These are phyloP conservation scores for Annulohypoxylon bovei DNA, from an alignment of 495 filamentous ascomycete species.

Conservation along the genomic window DNA sequence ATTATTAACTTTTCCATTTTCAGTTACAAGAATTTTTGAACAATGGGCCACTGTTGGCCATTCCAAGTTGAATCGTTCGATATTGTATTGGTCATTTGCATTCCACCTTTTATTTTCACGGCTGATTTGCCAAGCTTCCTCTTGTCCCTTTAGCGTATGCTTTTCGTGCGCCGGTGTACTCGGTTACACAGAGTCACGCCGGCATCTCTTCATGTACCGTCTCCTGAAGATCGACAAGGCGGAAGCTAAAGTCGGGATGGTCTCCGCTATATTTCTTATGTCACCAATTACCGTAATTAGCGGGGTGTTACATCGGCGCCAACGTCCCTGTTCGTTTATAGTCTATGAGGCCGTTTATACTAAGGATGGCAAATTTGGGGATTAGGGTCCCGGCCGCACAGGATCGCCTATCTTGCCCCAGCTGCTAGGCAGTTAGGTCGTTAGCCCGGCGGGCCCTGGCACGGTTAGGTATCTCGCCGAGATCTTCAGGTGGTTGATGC, in stretches of 20 bases:
- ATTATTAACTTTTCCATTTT: not conserved
- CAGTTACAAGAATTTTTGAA: not conserved
- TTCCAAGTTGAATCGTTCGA: not conserved
- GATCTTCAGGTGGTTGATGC: constrained; percentile 14
- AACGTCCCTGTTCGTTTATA: constrained; percentile 15
- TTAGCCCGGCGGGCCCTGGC: not conserved
- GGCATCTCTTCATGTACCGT: constrained; percentile 6
- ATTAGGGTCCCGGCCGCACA: not conserved
- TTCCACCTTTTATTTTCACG: not conserved
- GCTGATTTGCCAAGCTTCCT: not conserved
- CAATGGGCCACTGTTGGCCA: not conserved
- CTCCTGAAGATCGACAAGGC: constrained; percentile 31
- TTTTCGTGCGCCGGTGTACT: constrained; percentile 6
- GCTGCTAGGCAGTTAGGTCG: not conserved
- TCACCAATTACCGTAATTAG: constrained; percentile 30
- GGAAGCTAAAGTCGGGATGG: not conserved
- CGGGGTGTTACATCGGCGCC: constrained; percentile 40
- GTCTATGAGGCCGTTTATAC: not conserved
- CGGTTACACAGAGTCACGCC: constrained; percentile 4
- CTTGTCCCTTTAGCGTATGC: not conserved
- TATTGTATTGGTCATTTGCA: not conserved
- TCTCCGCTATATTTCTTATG: constrained; percentile 29
- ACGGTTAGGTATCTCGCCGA: constrained; percentile 26
- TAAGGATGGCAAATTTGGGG: not conserved
- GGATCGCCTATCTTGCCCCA: not conserved